Conservation (phyloP, 495 filamentous ascomycete genomes). For the Cladorrhinum samala region DNA sequence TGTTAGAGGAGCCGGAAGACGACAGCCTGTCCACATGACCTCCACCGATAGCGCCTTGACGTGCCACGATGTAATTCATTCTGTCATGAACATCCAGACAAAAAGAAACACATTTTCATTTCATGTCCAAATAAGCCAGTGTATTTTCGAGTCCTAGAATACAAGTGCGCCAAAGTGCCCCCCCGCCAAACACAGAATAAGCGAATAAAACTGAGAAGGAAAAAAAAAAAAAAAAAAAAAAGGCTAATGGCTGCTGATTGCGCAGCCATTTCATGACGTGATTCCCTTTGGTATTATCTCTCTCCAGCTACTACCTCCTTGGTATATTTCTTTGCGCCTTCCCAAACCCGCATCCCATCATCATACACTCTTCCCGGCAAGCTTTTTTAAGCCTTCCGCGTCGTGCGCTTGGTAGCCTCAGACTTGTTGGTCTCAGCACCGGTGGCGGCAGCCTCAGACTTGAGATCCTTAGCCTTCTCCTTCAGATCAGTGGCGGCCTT, state of each 20-base stretch:
- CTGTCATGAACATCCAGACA: too few species aligned
- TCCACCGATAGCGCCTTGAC: too few species aligned
- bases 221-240: constrained; percentile 10
- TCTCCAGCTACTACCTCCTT: constrained; percentile 4
- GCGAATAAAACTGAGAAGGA: constrained; percentile 9
- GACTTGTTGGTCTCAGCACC: constrained; percentile 62
- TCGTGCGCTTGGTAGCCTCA: constrained; percentile 50
- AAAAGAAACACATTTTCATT: background rate
- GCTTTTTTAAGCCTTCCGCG: constrained; percentile 40
- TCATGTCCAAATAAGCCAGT: constrained; percentile 12
- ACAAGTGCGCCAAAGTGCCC: constrained; percentile 15
- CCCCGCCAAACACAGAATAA: constrained; percentile 9
- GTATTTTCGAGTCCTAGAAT: constrained; percentile 20
- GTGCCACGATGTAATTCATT: too few species aligned
- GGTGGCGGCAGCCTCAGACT: constrained; percentile 63
- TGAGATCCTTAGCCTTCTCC: constrained; percentile 61
- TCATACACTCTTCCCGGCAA: too few species aligned
- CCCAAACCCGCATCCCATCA: constrained; percentile 1
- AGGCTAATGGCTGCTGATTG: background rate
- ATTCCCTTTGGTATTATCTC: constrained; percentile 10
- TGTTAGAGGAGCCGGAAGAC: background rate
- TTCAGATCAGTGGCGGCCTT: constrained; percentile 65
- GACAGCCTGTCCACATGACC: constrained; percentile 1
- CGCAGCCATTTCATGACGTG: background rate
- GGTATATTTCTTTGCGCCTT: constrained; percentile 6